Base-by-base conservation (phyloP, 2,329 filamentous ascomycete genomes). In the Saccharata proteae region DNA sequence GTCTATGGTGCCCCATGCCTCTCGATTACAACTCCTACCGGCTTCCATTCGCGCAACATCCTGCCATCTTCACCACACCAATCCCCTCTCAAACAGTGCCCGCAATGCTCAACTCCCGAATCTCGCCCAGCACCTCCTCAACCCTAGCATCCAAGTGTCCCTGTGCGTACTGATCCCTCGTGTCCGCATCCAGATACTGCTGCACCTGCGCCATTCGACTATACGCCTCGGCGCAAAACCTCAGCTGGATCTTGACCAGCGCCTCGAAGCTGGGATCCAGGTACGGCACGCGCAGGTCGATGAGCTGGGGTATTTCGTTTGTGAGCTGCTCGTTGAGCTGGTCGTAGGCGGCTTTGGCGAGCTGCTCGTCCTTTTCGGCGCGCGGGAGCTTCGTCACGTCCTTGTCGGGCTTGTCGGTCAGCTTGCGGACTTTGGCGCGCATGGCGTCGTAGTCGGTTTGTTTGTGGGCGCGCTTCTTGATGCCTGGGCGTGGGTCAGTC, bases 391-490 rank as follows among this genome's bases (percentile, higher is more conserved):
- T 98, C 31, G 83, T 88, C 10, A 85, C 83, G 53, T 98, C 90
- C 67, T 98, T 98, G 67, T 98, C 90, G 27, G 90, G 90, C 66
- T 98, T 96, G 60, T 98, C 92, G 32, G 83, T 84, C 22, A 98
- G 74, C 57, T 85, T 88, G 71, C 94, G 94, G 49, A 98, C 90
- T 57, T 90, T 93, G 43, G 85, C 84, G 40, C 90, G 82, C 60
- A 96, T 77, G 12, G 86, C 76, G 56, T 98, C 90, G 65, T 98
- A 98, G 62, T 98, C 92, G 44, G 96, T 81, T 35, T 96, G 79
- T 61, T 98, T 98, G 71, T 98, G 82, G 49, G 92, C 81, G 49
- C 92, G 83, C 65, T 98, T 98, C 65, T 96, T 98, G 61, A 98
- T 94, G 60, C 74, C 74, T 80, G 42, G 20, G 24, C 6, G 21